Evolutionary conservation across 2,329 filamentous ascomycete genomes (phyloP), one percentile per base, ranked within the genome.

Genomic region (Colletotrichum kahawae): DNA sequence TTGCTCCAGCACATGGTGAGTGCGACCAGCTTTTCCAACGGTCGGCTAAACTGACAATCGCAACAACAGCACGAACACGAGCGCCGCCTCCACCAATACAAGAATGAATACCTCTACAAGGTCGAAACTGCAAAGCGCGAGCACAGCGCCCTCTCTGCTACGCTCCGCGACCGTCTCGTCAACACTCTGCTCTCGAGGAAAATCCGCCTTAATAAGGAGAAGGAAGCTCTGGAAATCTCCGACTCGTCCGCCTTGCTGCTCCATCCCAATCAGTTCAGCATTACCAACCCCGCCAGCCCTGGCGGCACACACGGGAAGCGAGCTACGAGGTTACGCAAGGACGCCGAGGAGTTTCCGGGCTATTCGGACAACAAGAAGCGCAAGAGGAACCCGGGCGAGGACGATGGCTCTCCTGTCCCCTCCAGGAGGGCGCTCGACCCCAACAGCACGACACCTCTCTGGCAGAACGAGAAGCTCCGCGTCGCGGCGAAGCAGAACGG

Each of bases 1-100:
- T 86, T 98, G 81, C 93, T 94, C 8, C 91, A 93, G 81, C 91
- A 98, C 78, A 93, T 94, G 89, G 97, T 98, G 88, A 81, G 91
- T 83, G 57, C 33, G 18, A 56, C 38, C 18, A 29, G 63, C 9
- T 43, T 63, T 68, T 34, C 38, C 54, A 33, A n/a, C 43, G n/a
- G 65, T 68, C 51, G 33, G 60, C 12, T 27, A 33, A 51, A 69
- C 68, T 75, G 38, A 66, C n/a, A 62, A 18, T 43, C n/a, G 24
- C 59, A 13, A 62, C 59, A 73, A 63, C 79, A 93, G 92, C 88
- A 90, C 76, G 91, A 93, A 77, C 92, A 90, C 80, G 90, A 93
- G 65, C 89, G 91, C 79, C 92, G 92, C 80, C 85, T 89, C 38
- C 88, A 89, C 78, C 89, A 93, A 71, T 88, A 91, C 80, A 87